These are phyloP conservation scores for Penicillium odoratum DNA, from an alignment of 495 filamentous ascomycete species.

Conservation along the genomic window DNA sequence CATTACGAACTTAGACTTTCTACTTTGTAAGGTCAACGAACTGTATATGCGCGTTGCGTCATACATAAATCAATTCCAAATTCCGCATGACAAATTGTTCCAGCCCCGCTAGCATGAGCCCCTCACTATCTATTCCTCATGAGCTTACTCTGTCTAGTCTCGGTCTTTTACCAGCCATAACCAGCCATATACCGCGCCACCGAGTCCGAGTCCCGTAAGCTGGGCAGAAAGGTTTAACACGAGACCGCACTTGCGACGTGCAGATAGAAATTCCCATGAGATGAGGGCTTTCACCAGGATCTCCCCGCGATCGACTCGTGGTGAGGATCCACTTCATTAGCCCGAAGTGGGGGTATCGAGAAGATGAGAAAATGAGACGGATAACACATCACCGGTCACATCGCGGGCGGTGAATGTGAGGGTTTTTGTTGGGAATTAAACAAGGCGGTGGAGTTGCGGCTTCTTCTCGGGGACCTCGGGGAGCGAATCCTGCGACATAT, in stretches of 20 bases:
- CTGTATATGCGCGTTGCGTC: slow-evolving; percentile 5
- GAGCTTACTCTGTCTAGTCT: not conserved
- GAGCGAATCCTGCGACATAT: slow-evolving; percentile 5
- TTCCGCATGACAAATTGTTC: slow-evolving; percentile 24
- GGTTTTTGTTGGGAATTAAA: slow-evolving; percentile 34
- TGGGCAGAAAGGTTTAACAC: not conserved
- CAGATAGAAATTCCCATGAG: too few species aligned
- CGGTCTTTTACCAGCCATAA: too few species aligned
- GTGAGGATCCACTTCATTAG: not conserved
- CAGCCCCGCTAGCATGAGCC: not conserved
- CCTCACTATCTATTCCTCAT: not conserved
- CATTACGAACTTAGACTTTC: not conserved
- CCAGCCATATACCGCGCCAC: not conserved
- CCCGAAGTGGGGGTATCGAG: slow-evolving; percentile 53
- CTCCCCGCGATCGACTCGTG: not conserved
- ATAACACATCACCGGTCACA: slow-evolving; percentile 62
- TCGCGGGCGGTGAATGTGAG: slow-evolving; percentile 59
- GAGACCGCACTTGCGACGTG: too few species aligned
- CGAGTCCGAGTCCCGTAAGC: not conserved
- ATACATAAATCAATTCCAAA: slow-evolving; percentile 15
- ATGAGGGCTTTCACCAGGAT: not conserved
- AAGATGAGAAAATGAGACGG: slow-evolving; percentile 69
- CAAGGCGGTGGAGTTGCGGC: not conserved
- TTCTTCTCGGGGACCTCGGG: slow-evolving; percentile 52
- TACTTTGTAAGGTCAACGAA: not conserved